A percentile compares a stretch with the other conserved stretches of the same genome.
Evolutionary conservation across 2,329 filamentous ascomycete genomes (phyloP).

Genomic region (Epichloe hybrida): DNA sequence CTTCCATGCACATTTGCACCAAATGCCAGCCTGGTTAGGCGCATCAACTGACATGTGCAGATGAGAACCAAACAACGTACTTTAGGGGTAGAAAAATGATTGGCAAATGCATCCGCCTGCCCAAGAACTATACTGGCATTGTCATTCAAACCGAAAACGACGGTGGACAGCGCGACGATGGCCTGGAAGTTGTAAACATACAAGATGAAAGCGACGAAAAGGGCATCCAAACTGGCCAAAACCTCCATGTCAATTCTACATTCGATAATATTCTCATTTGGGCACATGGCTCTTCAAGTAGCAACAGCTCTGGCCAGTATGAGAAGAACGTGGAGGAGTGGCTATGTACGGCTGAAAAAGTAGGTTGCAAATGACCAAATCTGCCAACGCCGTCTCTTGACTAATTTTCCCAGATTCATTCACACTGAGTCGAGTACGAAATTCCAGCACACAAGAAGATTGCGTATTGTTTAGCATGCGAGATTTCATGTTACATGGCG

Average conservation of each 20-base stretch:
- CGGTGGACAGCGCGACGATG: conserved; percentile 19
- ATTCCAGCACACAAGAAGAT: not conserved
- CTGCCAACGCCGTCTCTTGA: not conserved
- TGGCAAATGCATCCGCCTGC: conserved; percentile 52
- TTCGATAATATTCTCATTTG: conserved; percentile 75
- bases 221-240: conserved; percentile 15
- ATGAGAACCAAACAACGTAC: conserved; percentile 43
- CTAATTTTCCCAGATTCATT: not conserved
- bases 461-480: too few relatives aligned
- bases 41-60: conserved; percentile 18
- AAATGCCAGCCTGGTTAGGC: not conserved
- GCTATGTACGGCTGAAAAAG: conserved; percentile 58
- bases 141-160: conserved; percentile 32
- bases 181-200: conserved; percentile 19
- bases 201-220: conserved; percentile 10
- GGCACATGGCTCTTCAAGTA: conserved; percentile 59
- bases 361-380: conserved; percentile 19
- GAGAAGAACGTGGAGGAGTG: conserved; percentile 68
- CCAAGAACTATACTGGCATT: conserved; percentile 56
- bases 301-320: conserved; percentile 52
- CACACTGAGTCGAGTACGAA: not conserved
- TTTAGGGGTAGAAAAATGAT: conserved; percentile 71
- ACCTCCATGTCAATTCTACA: conserved; percentile 34
- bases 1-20: not conserved
- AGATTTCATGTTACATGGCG: not conserved